These are phyloP conservation scores for Xanthoconium separans DNA, from an alignment of 1,284 basidiomycete genomes.

Conservation along the genomic window DNA sequence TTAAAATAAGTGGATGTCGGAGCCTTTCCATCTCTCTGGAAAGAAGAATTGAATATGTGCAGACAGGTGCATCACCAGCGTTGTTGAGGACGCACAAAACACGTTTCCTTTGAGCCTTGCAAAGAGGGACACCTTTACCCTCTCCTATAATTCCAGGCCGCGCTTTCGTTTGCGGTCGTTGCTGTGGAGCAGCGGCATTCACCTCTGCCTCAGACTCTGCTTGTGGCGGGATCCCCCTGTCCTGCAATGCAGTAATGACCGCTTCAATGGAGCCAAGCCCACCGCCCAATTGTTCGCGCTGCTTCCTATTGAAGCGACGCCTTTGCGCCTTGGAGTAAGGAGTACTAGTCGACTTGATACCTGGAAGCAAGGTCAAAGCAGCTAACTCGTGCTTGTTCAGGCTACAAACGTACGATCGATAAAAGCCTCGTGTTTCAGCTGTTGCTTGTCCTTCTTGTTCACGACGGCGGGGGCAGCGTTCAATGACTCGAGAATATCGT, in stretches of 20 bases:
- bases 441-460: conserved; percentile 69
- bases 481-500: conserved; percentile 41
- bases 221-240: conserved; percentile 26
- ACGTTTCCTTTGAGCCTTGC: conserved; percentile 63
- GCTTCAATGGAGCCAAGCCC: conserved; percentile 59
- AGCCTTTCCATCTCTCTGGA: conserved; percentile 63
- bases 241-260: conserved; percentile 53
- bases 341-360: conserved; percentile 49
- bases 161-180: conserved; percentile 17
- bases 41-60: conserved; percentile 8
- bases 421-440: conserved; percentile 66
- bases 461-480: conserved; percentile 9
- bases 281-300: conserved; percentile 65
- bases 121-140: conserved; percentile 60
- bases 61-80: conserved; percentile 7
- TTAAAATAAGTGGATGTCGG: conserved; percentile 69
- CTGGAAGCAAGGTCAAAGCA: conserved; percentile 36
- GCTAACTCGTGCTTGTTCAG: neutral
- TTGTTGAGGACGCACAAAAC: conserved; percentile 57
- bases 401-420: conserved; percentile 50
- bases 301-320: conserved; percentile 69
- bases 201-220: conserved; percentile 25
- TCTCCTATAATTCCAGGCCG: conserved; percentile 65
- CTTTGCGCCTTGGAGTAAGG: conserved; percentile 77
- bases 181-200: neutral